Evolutionary conservation across 495 filamentous ascomycete genomes (phyloP).

Genomic region (Podospora tetraspora): DNA sequence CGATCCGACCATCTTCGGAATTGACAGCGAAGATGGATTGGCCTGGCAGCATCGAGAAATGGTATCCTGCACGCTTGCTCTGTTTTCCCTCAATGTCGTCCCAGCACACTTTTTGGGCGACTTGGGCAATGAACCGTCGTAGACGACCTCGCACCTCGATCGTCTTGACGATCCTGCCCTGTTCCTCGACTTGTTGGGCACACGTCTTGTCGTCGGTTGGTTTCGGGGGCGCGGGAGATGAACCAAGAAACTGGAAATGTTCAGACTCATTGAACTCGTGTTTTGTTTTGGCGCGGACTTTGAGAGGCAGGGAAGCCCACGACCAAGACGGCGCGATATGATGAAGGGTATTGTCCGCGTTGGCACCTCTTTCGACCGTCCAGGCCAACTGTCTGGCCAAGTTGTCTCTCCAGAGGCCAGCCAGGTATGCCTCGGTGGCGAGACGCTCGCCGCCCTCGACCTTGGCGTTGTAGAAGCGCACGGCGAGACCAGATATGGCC

Average conservation of each 20-base stretch:
- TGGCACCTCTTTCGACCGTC: slow-evolving; percentile 21
- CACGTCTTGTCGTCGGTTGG: slow-evolving; percentile 1
- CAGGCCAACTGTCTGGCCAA: slow-evolving; percentile 29
- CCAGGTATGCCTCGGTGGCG: slow-evolving; percentile 27
- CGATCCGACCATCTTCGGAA: slow-evolving; percentile 18
- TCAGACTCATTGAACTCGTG: slow-evolving; percentile 17
- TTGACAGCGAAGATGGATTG: slow-evolving; percentile 21
- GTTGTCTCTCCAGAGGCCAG: slow-evolving; percentile 28
- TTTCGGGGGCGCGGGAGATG: background rate
- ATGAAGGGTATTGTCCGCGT: slow-evolving; percentile 17
- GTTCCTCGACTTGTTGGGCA: slow-evolving; percentile 20
- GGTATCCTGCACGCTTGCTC: slow-evolving; percentile 14
- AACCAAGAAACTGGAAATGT: slow-evolving; percentile 24
- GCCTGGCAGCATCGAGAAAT: slow-evolving; percentile 23
- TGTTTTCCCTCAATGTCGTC: slow-evolving; percentile 19
- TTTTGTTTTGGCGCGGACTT: slow-evolving; percentile 21
- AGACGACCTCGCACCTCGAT: slow-evolving; percentile 26
- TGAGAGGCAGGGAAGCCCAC: slow-evolving; percentile 27
- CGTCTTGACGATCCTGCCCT: slow-evolving; percentile 21
- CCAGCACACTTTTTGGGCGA: slow-evolving; percentile 18
- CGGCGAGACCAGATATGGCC: slow-evolving; percentile 30
- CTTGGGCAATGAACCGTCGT: slow-evolving; percentile 24
- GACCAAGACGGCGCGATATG: slow-evolving; percentile 31
- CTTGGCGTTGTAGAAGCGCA: slow-evolving; percentile 30
- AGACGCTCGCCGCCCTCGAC: slow-evolving; percentile 15